These are phyloP conservation scores for Trifolium pratense DNA, from an alignment of 306 rosid genomes.

Conservation along the genomic window DNA sequence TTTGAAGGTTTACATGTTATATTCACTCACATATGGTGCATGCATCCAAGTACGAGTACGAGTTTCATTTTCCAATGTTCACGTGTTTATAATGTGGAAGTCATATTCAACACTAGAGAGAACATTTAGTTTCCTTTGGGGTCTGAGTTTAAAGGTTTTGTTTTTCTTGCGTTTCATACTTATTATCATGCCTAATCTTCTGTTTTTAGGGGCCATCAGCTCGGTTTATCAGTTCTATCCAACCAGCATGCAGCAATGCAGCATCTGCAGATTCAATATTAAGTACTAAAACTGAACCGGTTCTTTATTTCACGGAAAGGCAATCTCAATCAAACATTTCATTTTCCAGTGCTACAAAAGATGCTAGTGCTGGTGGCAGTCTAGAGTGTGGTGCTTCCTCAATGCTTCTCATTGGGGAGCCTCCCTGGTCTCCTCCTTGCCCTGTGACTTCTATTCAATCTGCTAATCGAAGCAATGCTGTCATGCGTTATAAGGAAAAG, in stretches of 20 bases:
- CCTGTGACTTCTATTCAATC: slow-evolving; percentile 73
- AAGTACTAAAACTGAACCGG: slow-evolving; percentile 84
- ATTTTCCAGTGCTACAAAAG: slow-evolving; percentile 76
- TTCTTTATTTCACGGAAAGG: slow-evolving; percentile 55
- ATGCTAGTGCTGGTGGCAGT: slow-evolving; percentile 66
- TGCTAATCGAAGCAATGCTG: slow-evolving; percentile 84
- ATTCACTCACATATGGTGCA: background rate
- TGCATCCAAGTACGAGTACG: slow-evolving; percentile 12
- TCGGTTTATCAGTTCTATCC: slow-evolving; percentile 52
- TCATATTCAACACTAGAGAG: slow-evolving; percentile 21
- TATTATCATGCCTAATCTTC: slow-evolving; percentile 30
- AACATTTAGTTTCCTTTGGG: slow-evolving; percentile 20
- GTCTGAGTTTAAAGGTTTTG: slow-evolving; percentile 16
- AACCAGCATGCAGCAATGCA: slow-evolving; percentile 75
- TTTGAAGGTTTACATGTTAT: background rate
- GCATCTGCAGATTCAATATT: slow-evolving; percentile 82
- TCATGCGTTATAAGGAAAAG: slow-evolving; percentile 96
- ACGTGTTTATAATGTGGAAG: slow-evolving; percentile 16
- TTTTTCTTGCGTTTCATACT: slow-evolving; percentile 15
- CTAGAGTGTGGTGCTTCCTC: slow-evolving; percentile 93
- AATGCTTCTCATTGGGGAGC: slow-evolving; percentile 85
- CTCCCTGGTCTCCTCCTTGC: slow-evolving; percentile 87
- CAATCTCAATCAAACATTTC: slow-evolving; percentile 75
- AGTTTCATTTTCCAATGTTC: slow-evolving; percentile 19
- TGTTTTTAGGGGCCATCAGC: slow-evolving; percentile 61